Evolutionary conservation across 2,329 filamentous ascomycete genomes (phyloP).

Genomic region (Geosmithia morbida): DNA sequence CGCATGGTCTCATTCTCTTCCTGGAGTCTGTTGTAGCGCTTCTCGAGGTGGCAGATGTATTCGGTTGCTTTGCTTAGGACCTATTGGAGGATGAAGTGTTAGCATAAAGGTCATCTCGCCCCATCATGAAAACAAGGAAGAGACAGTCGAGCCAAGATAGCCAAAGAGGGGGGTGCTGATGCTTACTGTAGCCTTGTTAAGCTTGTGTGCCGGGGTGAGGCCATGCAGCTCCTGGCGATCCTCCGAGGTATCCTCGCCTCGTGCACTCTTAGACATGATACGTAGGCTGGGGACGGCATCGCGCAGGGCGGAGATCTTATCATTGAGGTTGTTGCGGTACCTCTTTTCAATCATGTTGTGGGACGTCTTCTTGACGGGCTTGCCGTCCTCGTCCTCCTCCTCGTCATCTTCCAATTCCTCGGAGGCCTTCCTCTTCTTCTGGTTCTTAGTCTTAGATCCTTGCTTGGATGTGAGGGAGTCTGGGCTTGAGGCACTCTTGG

Average conservation of each 20-base stretch:
- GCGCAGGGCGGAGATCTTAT: conserved; percentile 85
- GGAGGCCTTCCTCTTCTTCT: conserved; percentile 29
- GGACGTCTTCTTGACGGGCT: conserved; percentile 69
- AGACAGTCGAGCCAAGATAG: not conserved
- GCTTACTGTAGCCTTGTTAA: conserved; percentile 85
- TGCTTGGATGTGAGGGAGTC: conserved; percentile 22
- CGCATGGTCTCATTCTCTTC: conserved; percentile 76
- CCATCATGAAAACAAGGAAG: not conserved
- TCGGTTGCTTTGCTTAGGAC: conserved; percentile 90
- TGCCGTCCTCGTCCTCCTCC: conserved; percentile 42
- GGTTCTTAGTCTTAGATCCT: not conserved
- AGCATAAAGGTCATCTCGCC: not conserved
- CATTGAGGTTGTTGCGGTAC: conserved; percentile 90
- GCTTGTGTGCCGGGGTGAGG: conserved; percentile 75
- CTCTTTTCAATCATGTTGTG: conserved; percentile 98
- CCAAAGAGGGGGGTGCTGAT: not conserved
- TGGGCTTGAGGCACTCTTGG: conserved; percentile 43
- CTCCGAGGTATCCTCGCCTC: conserved; percentile 53
- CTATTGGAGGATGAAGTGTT: conserved; percentile 14
- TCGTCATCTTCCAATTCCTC: conserved; percentile 40
- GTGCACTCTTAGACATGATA: conserved; percentile 61
- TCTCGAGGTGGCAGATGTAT: conserved; percentile 88
- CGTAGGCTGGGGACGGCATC: conserved; percentile 86
- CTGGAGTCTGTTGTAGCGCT: conserved; percentile 66
- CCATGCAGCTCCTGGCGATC: conserved; percentile 65